A percentile compares a stretch with the other conserved stretches of the same genome.
Conservation (phyloP, 1,284 basidiomycete genomes). For the Butyriboletus appendiculatus region DNA sequence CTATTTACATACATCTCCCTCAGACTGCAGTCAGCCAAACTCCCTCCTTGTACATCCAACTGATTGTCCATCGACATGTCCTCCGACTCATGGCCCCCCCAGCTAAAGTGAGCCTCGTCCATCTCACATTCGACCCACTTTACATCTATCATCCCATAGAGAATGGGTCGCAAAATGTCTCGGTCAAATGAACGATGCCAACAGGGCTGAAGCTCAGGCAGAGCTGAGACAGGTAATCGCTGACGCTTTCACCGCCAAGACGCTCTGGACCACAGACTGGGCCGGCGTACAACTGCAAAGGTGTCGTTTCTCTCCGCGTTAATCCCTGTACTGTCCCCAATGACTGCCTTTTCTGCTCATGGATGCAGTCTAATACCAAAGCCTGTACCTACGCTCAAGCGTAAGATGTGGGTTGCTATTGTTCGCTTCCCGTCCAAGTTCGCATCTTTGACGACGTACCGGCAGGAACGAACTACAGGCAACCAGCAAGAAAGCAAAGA, state of each 20-base stretch:
- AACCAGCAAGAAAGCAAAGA: conserved; percentile 70
- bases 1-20: conserved; percentile 10
- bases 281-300: conserved; percentile 76
- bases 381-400: conserved; percentile 57
- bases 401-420: conserved; percentile 56
- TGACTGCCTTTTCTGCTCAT: conserved; percentile 19
- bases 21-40: background rate
- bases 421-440: background rate
- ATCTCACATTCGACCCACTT: background rate
- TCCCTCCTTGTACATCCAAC: background rate
- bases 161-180: conserved; percentile 86
- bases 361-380: conserved; percentile 63
- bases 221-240: conserved; percentile 87
- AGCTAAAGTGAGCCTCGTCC: conserved; percentile 50
- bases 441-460: conserved; percentile 12
- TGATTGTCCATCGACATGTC: conserved; percentile 44
- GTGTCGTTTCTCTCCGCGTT: conserved; percentile 38
- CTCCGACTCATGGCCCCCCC: conserved; percentile 64
- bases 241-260: conserved; percentile 75
- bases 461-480: conserved; percentile 42
- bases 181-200: conserved; percentile 77
- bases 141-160: conserved; percentile 40
- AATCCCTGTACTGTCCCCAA: conserved; percentile 16
- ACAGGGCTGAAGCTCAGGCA: conserved; percentile 72
- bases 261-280: conserved; percentile 91